These are phyloP conservation scores for Schwanniomyces pseudopolymorphus DNA, from an alignment of 805 yeast species.

Conservation along the genomic window DNA sequence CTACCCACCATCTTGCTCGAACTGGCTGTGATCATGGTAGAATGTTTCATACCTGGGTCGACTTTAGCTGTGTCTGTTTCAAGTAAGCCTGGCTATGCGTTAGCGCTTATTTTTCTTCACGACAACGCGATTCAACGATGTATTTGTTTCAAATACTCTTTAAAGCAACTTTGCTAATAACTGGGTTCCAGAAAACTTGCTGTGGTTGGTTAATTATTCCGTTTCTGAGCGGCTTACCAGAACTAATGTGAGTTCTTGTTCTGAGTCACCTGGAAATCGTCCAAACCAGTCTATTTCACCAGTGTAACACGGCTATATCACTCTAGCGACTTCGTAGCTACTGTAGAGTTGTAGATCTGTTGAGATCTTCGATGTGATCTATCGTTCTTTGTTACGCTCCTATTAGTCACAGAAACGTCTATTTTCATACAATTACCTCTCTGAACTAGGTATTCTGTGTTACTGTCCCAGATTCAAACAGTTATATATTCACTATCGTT, in stretches of 20 bases:
- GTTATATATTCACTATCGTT: not conserved
- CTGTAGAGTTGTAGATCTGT: not conserved
- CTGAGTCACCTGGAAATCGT: too few relatives aligned
- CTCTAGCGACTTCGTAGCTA: too few relatives aligned
- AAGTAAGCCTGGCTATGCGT: not conserved
- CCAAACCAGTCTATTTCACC: too few relatives aligned
- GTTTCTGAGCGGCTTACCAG: too few relatives aligned
- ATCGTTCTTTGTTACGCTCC: not conserved
- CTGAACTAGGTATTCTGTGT: not conserved
- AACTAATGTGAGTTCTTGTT: too few relatives aligned
- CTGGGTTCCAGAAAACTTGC: too few relatives aligned
- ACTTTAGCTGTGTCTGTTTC: not conserved
- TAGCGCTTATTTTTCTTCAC: not conserved
- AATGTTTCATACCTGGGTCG: too few relatives aligned
- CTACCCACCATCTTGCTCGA: not conserved
- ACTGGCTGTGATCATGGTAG: not conserved
- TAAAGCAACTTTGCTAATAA: too few relatives aligned
- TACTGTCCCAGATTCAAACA: not conserved
- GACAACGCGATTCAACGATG: not conserved
- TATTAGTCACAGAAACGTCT: not conserved
- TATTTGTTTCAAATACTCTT: too few relatives aligned
- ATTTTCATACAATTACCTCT: not conserved
- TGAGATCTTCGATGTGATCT: not conserved
- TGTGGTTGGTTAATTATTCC: too few relatives aligned
- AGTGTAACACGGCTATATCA: too few relatives aligned